Base-by-base conservation (phyloP, 345 rosid species). In the Eucalyptus polyanthemos region DNA sequence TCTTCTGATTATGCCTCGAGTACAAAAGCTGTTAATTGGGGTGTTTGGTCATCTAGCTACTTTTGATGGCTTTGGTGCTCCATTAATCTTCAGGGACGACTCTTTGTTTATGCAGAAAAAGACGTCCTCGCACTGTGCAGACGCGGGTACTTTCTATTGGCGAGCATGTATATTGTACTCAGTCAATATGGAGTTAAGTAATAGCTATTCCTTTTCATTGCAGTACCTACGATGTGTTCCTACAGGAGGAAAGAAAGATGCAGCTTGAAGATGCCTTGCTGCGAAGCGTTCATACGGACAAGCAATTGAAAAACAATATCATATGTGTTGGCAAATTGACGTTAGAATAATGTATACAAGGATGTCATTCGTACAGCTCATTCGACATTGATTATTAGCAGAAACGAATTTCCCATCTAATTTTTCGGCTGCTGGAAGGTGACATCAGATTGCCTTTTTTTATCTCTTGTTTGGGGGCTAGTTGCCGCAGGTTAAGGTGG, bases 191-290 rank as follows among this genome's bases (percentile, higher is more conserved):
- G 17, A 83, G 54, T 88, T 62, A 24, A 34, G 65, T 67, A 16
- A 29, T 49, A 81, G 91, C 44, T 54, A 58, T 86, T 50, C 44
- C 37, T 88, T 69, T 88, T 54, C 17, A 54, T 87, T 27, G 62
- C 92, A 88, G 86, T 87, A 47, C 34, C 90, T 80, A 90, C 89
- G 80, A 87, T 81, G 69, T 65, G 49, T 49, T 47, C 29, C 44
- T 31, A 58, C 34, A 19, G 83, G 83, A 50, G 86, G 60, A 56
- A 40, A 51, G 90, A 88, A 54, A n/a, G 60, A 92, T 92, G 91
- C 94, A 83, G 80, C 76, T 37, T 17, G 50, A 50, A 93, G 94
- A 93, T 92, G 88, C 93, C 91, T 54, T 29, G 87, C 45, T 86
- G 87, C 83, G 24, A 51, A 81, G 34, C 80, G 47, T 88, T 49